Conservation (phyloP, 306 rosid genomes). For the Quercus variabilis region DNA sequence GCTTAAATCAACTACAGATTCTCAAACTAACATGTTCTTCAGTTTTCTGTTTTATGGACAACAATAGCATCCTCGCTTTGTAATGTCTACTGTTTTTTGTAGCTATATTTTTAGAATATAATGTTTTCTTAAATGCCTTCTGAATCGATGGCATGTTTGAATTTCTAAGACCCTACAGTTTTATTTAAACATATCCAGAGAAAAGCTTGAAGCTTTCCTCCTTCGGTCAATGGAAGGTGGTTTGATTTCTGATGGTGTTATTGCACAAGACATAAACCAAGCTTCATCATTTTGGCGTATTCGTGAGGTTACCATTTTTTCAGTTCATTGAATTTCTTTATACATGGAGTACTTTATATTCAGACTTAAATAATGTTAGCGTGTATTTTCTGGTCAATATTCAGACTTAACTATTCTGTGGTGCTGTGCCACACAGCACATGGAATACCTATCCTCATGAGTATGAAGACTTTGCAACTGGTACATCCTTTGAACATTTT, state of each 20-base stretch:
- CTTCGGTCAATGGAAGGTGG: constrained; percentile 81
- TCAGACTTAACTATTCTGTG: too few species aligned
- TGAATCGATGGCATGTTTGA: neutral
- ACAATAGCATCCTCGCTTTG: neutral
- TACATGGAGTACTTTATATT: constrained; percentile 14
- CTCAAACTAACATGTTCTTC: neutral
- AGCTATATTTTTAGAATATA: constrained; percentile 3
- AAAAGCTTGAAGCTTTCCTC: constrained; percentile 93
- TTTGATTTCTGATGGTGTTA: constrained; percentile 80
- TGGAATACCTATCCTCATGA: constrained; percentile 85
- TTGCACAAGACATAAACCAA: constrained; percentile 96
- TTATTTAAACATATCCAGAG: constrained; percentile 50
- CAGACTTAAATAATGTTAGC: constrained; percentile 1
- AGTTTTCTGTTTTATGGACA: neutral
- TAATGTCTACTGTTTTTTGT: neutral
- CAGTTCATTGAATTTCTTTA: neutral
- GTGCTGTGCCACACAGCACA: constrained; percentile 76
- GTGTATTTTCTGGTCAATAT: neutral
- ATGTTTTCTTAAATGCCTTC: constrained; percentile 11
- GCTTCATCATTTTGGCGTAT: constrained; percentile 86
- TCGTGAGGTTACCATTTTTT: constrained; percentile 67
- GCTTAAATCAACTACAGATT: neutral
- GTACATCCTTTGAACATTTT: constrained; percentile 25
- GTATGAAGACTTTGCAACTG: constrained; percentile 85
- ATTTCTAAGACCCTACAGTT: neutral